Base-by-base conservation (phyloP, 371 early-diverging fungal species). In the Mucor racemosus region DNA sequence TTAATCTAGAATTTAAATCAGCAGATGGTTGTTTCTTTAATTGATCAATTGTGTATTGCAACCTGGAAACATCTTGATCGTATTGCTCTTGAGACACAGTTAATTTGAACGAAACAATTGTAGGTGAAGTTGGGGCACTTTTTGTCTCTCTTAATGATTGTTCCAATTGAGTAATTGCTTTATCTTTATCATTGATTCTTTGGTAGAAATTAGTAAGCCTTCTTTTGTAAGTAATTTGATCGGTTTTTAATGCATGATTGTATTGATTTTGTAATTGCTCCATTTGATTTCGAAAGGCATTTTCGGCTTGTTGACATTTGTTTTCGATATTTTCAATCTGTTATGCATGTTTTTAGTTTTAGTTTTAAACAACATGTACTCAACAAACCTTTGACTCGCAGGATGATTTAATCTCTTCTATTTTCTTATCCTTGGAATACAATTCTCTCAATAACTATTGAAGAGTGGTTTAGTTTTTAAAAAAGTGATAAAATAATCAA, bases 361-460 rank as follows among this genome's bases (percentile, higher is more conserved):
- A 15, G 17, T 7, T 14, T 31, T 14, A 13, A 19, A 10, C 21
- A 41, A 9, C 15, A 15, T 41, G 42, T 31, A 2, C 9, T 3
- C 11, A 34, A 15, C 46, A 14, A 11, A 35, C 35, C 36, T 36
- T 48, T 35, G 1, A 4, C 19, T 58, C 41, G 1, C 31, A 46
- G 4, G 39, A 7, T 36, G 19, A 11, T 8, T 59, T 42, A 0
- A 66, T 62, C 13, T 60, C 50, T 54, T 48, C 31, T 15, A 70
- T 60, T 15, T 65, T 40, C 11, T 48, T 58, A 44, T 79, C 80
- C 53, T 76, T 76, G 50, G 67, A 59, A 11, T 75, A 69, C 19
- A 76, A 59, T 60, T 79, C 71, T 15, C 65, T 66, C 38, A 79
- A 62, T 39, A 79, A 39, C 80, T 78, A 66, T 9, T 17, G 9